Percentiles rank a stretch among this genome's conserved stretches.
These are phyloP conservation scores for Epicoccum nigrum DNA, from an alignment of 2,329 filamentous ascomycete species.

Conservation along the genomic window DNA sequence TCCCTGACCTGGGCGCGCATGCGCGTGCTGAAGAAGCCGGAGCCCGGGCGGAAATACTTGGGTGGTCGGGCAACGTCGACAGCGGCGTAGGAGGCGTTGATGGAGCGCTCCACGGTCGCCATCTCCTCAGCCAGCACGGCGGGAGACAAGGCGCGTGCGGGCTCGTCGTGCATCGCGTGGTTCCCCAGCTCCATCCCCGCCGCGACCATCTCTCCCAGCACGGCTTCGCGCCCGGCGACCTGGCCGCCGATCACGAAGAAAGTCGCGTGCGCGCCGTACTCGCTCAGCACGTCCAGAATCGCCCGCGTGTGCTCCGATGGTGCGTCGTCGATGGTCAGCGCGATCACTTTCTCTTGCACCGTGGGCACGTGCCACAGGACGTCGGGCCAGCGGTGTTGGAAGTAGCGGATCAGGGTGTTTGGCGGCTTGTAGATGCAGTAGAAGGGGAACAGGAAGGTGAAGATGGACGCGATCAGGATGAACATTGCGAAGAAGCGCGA, in stretches of 20 bases:
- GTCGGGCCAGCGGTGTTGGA: conserved; percentile 75
- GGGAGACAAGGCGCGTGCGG: conserved; percentile 66
- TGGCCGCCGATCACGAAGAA: conserved; percentile 90
- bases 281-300: conserved; percentile 71
- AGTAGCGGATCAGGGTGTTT: conserved; percentile 69
- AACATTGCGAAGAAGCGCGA: conserved; percentile 48
- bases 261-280: conserved; percentile 73
- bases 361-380: conserved; percentile 75
- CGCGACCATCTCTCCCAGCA: conserved; percentile 59
- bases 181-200: conserved; percentile 72
- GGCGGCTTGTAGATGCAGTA: conserved; percentile 86
- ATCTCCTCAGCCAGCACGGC: conserved; percentile 69
- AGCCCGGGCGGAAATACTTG: conserved; percentile 82
- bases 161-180: conserved; percentile 88
- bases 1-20: conserved; percentile 68
- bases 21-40: conserved; percentile 76
- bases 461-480: conserved; percentile 31
- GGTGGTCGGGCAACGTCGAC: conserved; percentile 53
- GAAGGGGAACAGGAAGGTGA: conserved; percentile 43
- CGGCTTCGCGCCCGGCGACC: conserved; percentile 59
- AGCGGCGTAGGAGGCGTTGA: conserved; percentile 62
- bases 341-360: conserved; percentile 69
- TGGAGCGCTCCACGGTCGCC: conserved; percentile 64
- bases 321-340: conserved; percentile 86
- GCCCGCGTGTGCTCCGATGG: conserved; percentile 74